Base-by-base conservation (phyloP, 2,329 filamentous ascomycete genomes). In the Paramyrothecium roridum region DNA sequence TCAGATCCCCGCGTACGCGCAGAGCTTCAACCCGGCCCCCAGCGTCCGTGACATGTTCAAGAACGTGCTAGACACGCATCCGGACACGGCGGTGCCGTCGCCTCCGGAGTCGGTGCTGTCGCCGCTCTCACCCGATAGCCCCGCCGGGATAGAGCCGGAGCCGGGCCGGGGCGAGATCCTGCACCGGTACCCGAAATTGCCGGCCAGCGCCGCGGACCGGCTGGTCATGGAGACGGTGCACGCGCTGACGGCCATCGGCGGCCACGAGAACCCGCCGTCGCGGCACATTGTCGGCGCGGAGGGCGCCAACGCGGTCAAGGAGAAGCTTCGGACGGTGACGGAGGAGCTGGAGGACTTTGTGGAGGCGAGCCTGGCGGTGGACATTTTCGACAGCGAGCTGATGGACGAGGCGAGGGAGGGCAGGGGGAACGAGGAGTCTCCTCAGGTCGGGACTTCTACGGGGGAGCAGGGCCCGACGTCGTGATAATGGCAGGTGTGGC, bases 341-440 rank as follows among this genome's bases (percentile, higher is more conserved):
- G 93, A 98, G 70, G 95, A 98, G 75, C 76, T 98, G 55, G 95
- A 98, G 71, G 95, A 98, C 63, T 98, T 98, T 72, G 88, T 96
- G 26, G 91, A 96, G 64, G 88, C 92, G 23, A 97, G 92, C 65
- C 80, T 89, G 61, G 88, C 90, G 0, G 92, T 95, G 17, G 93
- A 96, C 69, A 89, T 91, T 26, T 83, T 83, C 57, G 81, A 84
- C 46, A 82, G 75, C 62, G 80, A 83, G 66, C 67, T 83, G 37
- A 79, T 78, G 57, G 73, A 71, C 2, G 81, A 84, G 65, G 81
- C 78, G 3, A 75, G 76, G 51, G 73, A 77, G 52, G 74, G 72
- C 22, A 71, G 70, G 46, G 58, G 61, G 2, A 60, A 55, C 11
- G 65, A 67, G 12, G 61, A 62, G 22, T 65, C 63, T 45, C 65